Evolutionary conservation across 2,329 filamentous ascomycete species (phyloP).

Genomic region (Rasamsonia emersonii): DNA sequence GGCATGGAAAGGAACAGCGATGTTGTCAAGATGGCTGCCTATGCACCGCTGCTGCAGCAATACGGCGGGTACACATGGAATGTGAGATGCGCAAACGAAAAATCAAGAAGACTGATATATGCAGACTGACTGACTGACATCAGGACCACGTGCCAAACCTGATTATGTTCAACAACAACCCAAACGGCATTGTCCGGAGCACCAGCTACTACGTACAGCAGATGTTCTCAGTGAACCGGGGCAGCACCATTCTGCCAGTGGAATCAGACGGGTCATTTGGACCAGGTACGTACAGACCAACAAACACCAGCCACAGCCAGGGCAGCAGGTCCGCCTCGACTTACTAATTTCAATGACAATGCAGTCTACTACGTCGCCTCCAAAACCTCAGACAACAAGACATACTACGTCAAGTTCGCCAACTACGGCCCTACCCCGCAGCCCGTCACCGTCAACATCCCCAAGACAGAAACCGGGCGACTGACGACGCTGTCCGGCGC

Average conservation of each 20-base stretch:
- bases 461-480: neutral
- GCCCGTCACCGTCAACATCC: neutral
- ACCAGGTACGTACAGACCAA: neutral
- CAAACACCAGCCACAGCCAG: neutral
- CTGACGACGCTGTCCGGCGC: neutral
- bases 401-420: conserved; percentile 3
- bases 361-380: conserved; percentile 2
- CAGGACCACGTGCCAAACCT: conserved; percentile 19
- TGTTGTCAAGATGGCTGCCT: conserved; percentile 26
- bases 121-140: neutral
- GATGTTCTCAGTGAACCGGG: conserved; percentile 26
- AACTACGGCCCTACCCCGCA: neutral
- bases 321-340: no score
- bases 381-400: neutral
- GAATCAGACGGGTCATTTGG: neutral
- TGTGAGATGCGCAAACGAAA: conserved; percentile 12
- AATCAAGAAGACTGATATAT: neutral
- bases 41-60: conserved; percentile 29
- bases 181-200: conserved; percentile 20
- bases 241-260: conserved; percentile 22
- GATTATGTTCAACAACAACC: conserved; percentile 21
- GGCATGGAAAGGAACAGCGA: conserved; percentile 37
- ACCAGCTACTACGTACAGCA: conserved; percentile 29
- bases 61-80: conserved; percentile 26
- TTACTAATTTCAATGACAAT: neutral